Evolutionary conservation across 805 yeast genomes (phyloP).

Genomic region (Maudiozyma bulderi): DNA sequence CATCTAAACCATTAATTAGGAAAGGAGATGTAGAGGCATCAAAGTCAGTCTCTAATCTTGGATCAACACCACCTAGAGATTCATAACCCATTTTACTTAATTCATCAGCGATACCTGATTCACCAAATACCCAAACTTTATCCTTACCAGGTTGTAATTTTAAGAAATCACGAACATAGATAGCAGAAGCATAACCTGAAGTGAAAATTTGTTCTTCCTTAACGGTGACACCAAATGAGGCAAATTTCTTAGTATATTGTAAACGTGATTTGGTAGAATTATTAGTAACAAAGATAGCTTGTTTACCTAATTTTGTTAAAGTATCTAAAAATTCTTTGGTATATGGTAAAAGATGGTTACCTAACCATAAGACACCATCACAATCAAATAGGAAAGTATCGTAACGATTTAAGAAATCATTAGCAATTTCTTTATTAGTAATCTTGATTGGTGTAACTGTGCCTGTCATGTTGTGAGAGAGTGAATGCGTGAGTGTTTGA

Average conservation of each 20-base stretch:
- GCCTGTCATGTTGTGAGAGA: constrained; percentile 4
- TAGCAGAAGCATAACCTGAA: constrained; percentile 84
- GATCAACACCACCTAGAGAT: constrained; percentile 78
- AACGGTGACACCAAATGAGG: constrained; percentile 39
- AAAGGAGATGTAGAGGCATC: constrained; percentile 47
- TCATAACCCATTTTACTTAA: constrained; percentile 62
- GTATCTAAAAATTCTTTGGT: constrained; percentile 66
- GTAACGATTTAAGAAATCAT: constrained; percentile 48
- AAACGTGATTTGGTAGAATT: constrained; percentile 85
- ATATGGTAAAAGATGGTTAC: constrained; percentile 68
- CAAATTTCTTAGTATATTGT: constrained; percentile 69
- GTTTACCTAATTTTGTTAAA: constrained; percentile 46
- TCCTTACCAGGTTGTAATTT: constrained; percentile 57
- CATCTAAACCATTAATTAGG: constrained; percentile 44
- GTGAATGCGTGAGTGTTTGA: too few relatives aligned
- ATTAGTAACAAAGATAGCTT: constrained; percentile 84
- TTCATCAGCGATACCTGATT: constrained; percentile 76
- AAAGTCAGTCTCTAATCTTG: constrained; percentile 43
- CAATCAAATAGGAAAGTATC: constrained; percentile 92
- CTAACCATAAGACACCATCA: constrained; percentile 96
- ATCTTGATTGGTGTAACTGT: constrained; percentile 37
- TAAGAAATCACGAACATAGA: constrained; percentile 68
- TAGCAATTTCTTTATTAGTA: constrained; percentile 37
- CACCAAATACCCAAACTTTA: constrained; percentile 87
- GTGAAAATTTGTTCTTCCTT: constrained; percentile 71